A percentile compares a stretch with the other conserved stretches of the same genome.
Evolutionary conservation across 2,329 filamentous ascomycete genomes (phyloP).

Genomic region (Dactylonectria macrodidyma): DNA sequence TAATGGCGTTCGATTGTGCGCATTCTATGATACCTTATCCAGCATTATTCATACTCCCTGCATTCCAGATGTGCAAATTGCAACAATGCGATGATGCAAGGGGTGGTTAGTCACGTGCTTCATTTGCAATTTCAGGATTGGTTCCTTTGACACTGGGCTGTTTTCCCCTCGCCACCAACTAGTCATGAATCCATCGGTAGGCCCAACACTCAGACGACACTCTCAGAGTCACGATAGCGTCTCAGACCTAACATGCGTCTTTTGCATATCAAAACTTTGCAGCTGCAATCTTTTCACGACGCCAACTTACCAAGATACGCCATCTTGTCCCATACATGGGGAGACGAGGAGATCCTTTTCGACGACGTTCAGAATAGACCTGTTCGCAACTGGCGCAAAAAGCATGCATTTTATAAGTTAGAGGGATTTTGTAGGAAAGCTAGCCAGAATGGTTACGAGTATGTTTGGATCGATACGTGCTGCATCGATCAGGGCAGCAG

Average conservation of each 20-base stretch:
- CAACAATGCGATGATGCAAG: too few relatives aligned
- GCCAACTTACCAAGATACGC: conserved; percentile 43
- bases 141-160: too few relatives aligned
- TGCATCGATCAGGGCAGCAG: conserved; percentile 29
- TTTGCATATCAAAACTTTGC: conserved; percentile 20
- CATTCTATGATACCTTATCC: too few relatives aligned
- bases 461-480: conserved; percentile 27
- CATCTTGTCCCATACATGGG: conserved; percentile 56
- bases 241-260: conserved; percentile 17
- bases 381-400: conserved; percentile 18
- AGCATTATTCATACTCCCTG: too few relatives aligned
- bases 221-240: background rate
- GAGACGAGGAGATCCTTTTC: conserved; percentile 48
- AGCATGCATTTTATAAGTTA: conserved; percentile 17
- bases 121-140: too few relatives aligned
- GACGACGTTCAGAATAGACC: conserved; percentile 38
- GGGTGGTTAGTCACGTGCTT: too few relatives aligned
- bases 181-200: too few relatives aligned
- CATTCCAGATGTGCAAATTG: too few relatives aligned
- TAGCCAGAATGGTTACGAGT: conserved; percentile 7
- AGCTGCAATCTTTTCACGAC: conserved; percentile 10
- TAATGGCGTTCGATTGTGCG: too few relatives aligned
- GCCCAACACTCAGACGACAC: too few relatives aligned
- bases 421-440: conserved; percentile 19
- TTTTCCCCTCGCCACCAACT: too few relatives aligned